Conservation (phyloP, 495 filamentous ascomycete species). For the Talaromyces adpressus region DNA sequence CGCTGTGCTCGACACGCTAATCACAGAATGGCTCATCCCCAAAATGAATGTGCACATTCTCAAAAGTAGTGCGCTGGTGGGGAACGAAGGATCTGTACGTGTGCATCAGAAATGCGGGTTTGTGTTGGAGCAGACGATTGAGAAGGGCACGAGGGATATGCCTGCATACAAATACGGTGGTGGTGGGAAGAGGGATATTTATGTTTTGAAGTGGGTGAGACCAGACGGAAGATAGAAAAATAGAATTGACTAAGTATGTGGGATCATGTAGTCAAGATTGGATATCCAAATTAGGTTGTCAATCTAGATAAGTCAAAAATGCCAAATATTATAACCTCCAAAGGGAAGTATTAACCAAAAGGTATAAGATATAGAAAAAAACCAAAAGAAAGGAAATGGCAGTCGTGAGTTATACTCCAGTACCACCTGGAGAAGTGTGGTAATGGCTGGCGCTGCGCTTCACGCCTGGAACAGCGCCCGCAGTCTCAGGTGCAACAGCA, state of each 20-base stretch:
- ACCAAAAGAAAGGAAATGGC: background rate
- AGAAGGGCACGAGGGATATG: slow-evolving; percentile 13
- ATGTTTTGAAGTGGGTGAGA: slow-evolving; percentile 8
- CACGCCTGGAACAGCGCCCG: slow-evolving; percentile 4
- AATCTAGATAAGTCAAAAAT: background rate
- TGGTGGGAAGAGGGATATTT: slow-evolving; percentile 14
- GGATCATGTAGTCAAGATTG: background rate
- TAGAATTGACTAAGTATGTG: background rate
- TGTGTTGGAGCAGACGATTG: slow-evolving; percentile 1
- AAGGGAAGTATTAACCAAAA: background rate
- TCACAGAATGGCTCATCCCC: slow-evolving; percentile 21
- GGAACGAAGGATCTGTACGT: slow-evolving; percentile 17
- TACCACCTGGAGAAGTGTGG: slow-evolving; percentile 21
- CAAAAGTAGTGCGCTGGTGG: slow-evolving; percentile 14
- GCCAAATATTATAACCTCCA: background rate
- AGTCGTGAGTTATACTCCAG: background rate
- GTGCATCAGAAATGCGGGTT: slow-evolving; percentile 22
- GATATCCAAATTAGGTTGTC: background rate
- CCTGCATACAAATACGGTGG: slow-evolving; percentile 11
- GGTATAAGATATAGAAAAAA: background rate
- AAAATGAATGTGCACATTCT: slow-evolving; percentile 19
- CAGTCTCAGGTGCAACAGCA: slow-evolving; percentile 8
- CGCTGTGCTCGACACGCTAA: slow-evolving; percentile 11
- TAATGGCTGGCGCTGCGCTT: slow-evolving; percentile 27
- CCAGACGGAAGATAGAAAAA: background rate